Evolutionary conservation across 345 rosid genomes (phyloP).

Genomic region (Streptanthus diversifolius): DNA sequence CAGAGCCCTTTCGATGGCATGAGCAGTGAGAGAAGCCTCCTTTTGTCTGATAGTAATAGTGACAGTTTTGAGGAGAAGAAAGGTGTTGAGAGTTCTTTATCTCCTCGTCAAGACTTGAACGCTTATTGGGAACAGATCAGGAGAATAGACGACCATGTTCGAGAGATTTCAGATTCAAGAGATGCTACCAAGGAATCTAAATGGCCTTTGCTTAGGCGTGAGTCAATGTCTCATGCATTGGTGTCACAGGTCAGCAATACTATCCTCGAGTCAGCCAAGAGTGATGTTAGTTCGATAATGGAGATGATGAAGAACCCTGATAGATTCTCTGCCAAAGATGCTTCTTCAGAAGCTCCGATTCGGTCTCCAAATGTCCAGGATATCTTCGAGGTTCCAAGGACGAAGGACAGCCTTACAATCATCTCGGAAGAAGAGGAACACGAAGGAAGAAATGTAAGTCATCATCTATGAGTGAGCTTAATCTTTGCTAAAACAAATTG

Average conservation of each 20-base stretch:
- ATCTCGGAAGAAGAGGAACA: conserved; percentile 36
- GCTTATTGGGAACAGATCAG: conserved; percentile 59
- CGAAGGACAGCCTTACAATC: conserved; percentile 35
- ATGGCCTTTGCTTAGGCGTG: conserved; percentile 34
- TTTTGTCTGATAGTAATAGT: conserved; percentile 20
- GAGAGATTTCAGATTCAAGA: conserved; percentile 47
- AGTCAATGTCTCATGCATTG: conserved; percentile 38
- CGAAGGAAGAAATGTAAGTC: conserved; percentile 20
- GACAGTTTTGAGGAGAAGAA: conserved; percentile 36
- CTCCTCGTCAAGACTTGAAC: conserved; percentile 42
- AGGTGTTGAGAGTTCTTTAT: conserved; percentile 25
- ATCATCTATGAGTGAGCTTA: background rate
- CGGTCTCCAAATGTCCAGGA: conserved; percentile 46
- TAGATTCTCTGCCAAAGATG: conserved; percentile 21
- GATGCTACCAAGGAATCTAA: conserved; percentile 25
- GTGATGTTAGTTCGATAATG: conserved; percentile 12
- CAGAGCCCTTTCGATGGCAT: conserved; percentile 30
- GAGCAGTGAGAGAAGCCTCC: background rate
- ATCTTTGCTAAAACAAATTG: background rate
- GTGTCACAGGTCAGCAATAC: conserved; percentile 38
- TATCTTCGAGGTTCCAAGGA: conserved; percentile 60
- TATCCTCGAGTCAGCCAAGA: conserved; percentile 32
- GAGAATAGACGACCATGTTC: conserved; percentile 47
- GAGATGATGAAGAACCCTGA: conserved; percentile 37
- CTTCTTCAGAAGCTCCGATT: background rate